Percentiles rank a stretch among this genome's conserved stretches.
These are phyloP conservation scores for Ceratocystis variospora DNA, from an alignment of 2,329 filamentous ascomycete genomes.

Conservation along the genomic window DNA sequence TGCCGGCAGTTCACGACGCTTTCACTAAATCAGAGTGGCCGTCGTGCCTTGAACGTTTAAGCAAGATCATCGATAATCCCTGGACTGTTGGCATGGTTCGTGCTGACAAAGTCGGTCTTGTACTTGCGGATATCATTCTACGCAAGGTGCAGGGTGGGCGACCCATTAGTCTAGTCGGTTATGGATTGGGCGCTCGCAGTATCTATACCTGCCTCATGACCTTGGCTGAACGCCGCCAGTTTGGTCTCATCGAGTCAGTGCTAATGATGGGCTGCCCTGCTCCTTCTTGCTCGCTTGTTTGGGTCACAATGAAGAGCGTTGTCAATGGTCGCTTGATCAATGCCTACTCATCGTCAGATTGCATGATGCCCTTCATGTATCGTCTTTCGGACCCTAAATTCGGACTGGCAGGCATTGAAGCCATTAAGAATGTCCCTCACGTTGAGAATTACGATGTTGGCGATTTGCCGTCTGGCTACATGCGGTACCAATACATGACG, in stretches of 20 bases:
- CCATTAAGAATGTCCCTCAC: constrained; percentile 49
- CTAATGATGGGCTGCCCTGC: constrained; percentile 73
- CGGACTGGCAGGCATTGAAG: constrained; percentile 72
- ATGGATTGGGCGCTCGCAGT: constrained; percentile 65
- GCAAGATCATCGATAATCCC: constrained; percentile 66
- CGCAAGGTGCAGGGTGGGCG: constrained; percentile 73
- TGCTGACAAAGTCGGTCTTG: constrained; percentile 57
- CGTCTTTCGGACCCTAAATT: constrained; percentile 68
- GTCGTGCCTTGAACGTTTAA: constrained; percentile 48
- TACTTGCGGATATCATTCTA: constrained; percentile 67
- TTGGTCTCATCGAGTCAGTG: constrained; percentile 74
- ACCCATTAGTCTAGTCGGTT: constrained; percentile 67
- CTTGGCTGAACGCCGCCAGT: constrained; percentile 66
- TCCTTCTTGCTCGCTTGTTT: constrained; percentile 56
- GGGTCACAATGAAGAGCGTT: constrained; percentile 64
- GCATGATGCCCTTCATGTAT: constrained; percentile 77
- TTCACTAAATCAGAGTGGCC: constrained; percentile 40
- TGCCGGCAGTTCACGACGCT: constrained; percentile 24
- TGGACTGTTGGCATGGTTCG: constrained; percentile 64
- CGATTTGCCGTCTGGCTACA: constrained; percentile 52
- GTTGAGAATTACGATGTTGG: constrained; percentile 57
- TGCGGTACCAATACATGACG: constrained; percentile 54
- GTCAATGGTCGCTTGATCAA: constrained; percentile 79
- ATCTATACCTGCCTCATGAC: constrained; percentile 74
- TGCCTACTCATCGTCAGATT: constrained; percentile 76